phyloP scores from a whole-genome alignment of 1,139 yeast species.

The Protomyces inouyei region DNA sequence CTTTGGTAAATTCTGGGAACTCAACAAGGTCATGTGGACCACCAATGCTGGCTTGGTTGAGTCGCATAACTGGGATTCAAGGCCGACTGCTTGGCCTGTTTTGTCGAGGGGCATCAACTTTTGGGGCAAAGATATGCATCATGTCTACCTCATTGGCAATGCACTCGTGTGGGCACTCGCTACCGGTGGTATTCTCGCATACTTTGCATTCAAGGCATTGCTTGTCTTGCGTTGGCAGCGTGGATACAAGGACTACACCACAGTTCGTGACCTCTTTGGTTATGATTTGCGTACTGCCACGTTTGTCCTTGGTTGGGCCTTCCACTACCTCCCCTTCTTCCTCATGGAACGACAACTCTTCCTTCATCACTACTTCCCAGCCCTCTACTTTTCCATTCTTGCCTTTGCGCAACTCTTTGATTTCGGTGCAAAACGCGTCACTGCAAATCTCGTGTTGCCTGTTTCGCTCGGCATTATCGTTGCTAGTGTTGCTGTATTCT shows the following conservation, averaged over 20 bases:
- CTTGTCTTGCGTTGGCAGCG: slow-evolving; percentile 73
- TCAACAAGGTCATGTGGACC: slow-evolving; percentile 86
- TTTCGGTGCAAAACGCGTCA: slow-evolving; percentile 41
- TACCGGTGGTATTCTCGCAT: slow-evolving; percentile 55
- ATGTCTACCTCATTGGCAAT: slow-evolving; percentile 84
- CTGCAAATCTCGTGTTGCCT: slow-evolving; percentile 38
- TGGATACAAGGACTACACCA: slow-evolving; percentile 38
- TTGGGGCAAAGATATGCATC: slow-evolving; percentile 75
- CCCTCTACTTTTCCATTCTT: slow-evolving; percentile 80
- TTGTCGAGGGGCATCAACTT: slow-evolving; percentile 89
- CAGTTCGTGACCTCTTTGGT: slow-evolving; percentile 56
- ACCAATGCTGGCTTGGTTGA: slow-evolving; percentile 79
- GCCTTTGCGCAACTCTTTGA: slow-evolving; percentile 81
- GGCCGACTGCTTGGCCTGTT: slow-evolving; percentile 85
- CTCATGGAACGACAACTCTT: slow-evolving; percentile 92
- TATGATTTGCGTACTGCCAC: slow-evolving; percentile 67
- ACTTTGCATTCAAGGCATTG: slow-evolving; percentile 50
- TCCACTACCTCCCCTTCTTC: slow-evolving; percentile 83
- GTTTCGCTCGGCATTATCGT: slow-evolving; percentile 49
- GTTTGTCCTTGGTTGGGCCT: slow-evolving; percentile 72
- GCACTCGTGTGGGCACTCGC: slow-evolving; percentile 86
- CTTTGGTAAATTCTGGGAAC: slow-evolving; percentile 66
- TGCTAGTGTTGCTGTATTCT: slow-evolving; percentile 54
- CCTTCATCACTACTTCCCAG: slow-evolving; percentile 87
- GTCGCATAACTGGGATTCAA: slow-evolving; percentile 81